These are phyloP conservation scores for Tympanopsis confertula DNA, from an alignment of 2,329 filamentous ascomycete species.

Conservation along the genomic window DNA sequence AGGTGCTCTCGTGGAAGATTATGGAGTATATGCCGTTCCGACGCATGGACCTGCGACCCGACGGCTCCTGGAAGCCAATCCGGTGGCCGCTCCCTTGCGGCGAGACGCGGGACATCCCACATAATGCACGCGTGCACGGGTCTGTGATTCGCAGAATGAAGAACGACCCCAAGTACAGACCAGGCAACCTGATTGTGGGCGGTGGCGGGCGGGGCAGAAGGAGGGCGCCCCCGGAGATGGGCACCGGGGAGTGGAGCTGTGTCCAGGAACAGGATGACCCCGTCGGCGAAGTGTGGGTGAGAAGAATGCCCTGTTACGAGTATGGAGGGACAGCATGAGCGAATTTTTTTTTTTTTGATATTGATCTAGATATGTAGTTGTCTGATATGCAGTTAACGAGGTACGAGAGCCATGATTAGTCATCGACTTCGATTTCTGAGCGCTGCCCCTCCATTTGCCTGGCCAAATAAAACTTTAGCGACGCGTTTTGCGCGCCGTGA, in stretches of 20 bases:
- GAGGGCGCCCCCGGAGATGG: slow-evolving; percentile 44
- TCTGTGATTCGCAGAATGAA: slow-evolving; percentile 65
- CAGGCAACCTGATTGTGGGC: slow-evolving; percentile 70
- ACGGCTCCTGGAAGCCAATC: slow-evolving; percentile 71
- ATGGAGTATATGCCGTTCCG: slow-evolving; percentile 78
- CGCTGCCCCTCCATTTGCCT: too few species aligned
- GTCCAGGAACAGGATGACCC: slow-evolving; percentile 50
- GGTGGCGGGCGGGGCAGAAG: slow-evolving; percentile 63
- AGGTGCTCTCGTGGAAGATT: slow-evolving; percentile 59
- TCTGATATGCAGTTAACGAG: too few species aligned
- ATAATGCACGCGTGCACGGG: slow-evolving; percentile 58
- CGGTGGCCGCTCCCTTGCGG: slow-evolving; percentile 69
- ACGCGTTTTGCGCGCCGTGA: too few species aligned
- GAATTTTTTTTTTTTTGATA: too few species aligned
- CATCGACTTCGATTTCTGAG: too few species aligned
- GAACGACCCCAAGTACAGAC: slow-evolving; percentile 51
- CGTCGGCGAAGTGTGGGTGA: slow-evolving; percentile 58
- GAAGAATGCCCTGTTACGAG: too few species aligned
- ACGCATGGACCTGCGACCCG: slow-evolving; percentile 63
- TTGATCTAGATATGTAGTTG: too few species aligned
- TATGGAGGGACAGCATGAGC: too few species aligned
- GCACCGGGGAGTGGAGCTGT: slow-evolving; percentile 64
- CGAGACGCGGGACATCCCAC: slow-evolving; percentile 66
- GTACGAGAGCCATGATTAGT: too few species aligned
- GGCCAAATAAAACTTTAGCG: too few species aligned